phyloP scores from a whole-genome alignment of 305 asterid species.

The Fraxinus dipetala region DNA sequence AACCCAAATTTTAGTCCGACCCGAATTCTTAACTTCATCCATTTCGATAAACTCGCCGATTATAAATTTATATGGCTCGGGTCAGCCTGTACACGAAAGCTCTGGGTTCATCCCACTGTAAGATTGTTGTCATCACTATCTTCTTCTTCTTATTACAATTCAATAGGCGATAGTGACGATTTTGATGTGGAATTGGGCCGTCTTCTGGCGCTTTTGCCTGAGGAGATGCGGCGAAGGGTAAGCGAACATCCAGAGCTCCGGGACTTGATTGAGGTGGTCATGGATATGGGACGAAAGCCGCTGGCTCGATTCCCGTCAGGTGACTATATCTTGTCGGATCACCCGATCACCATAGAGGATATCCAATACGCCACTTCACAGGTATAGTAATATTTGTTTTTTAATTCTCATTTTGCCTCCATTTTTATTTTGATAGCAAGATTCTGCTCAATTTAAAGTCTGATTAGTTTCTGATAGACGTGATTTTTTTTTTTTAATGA shows the following conservation, averaged over 20 bases:
- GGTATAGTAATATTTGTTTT: conserved; percentile 33
- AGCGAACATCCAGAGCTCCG: conserved; percentile 65
- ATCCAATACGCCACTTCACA: conserved; percentile 61
- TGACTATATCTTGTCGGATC: conserved; percentile 67
- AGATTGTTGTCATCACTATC: conserved; percentile 20
- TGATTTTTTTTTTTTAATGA: not conserved
- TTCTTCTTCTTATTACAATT: conserved; percentile 24
- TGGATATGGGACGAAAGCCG: conserved; percentile 93
- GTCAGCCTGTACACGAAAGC: conserved; percentile 16
- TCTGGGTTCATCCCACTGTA: conserved; percentile 23
- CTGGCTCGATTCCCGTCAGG: conserved; percentile 89
- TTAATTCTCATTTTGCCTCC: not conserved
- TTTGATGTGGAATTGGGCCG: conserved; percentile 65
- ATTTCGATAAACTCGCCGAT: conserved; percentile 7
- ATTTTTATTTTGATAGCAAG: conserved; percentile 2
- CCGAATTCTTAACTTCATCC: conserved; percentile 13
- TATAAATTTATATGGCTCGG: conserved; percentile 13
- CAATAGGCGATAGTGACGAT: conserved; percentile 38
- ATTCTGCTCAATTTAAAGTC: not conserved
- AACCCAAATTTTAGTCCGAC: conserved; percentile 25
- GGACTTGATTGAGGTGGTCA: conserved; percentile 81
- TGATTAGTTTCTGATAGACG: not conserved
- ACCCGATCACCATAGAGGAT: conserved; percentile 60
- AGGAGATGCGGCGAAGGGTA: conserved; percentile 73
- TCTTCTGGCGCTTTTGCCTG: conserved; percentile 65